Percentiles rank a stretch among this genome's conserved stretches.
Conservation (phyloP, 768 basidiomycete species). For the Pisolithus microcarpus region DNA sequence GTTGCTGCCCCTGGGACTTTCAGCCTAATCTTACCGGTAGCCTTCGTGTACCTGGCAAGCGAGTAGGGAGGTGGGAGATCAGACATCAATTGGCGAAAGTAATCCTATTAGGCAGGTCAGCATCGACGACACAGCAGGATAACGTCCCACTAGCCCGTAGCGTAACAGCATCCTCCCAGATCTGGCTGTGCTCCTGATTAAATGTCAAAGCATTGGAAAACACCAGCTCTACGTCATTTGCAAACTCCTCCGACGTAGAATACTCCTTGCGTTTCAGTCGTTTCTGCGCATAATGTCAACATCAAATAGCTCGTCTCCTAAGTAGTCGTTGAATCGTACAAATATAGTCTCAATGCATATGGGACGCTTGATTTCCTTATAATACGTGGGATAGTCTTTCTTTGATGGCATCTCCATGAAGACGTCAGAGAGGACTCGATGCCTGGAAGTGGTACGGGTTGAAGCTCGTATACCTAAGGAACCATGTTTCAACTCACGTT, state of each 20-base stretch:
- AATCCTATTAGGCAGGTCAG: slow-evolving; percentile 40
- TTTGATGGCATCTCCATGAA: slow-evolving; percentile 83
- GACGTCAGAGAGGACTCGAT: slow-evolving; percentile 57
- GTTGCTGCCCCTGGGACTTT: slow-evolving; percentile 43
- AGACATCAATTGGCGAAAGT: slow-evolving; percentile 69
- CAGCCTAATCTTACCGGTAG: slow-evolving; percentile 63
- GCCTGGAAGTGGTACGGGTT: slow-evolving; percentile 34
- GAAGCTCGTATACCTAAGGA: not conserved
- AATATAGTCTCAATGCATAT: slow-evolving; percentile 73
- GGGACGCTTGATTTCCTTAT: slow-evolving; percentile 70
- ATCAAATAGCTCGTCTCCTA: not conserved
- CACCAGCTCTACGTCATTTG: slow-evolving; percentile 81
- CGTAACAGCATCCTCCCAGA: slow-evolving; percentile 71
- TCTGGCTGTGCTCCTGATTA: slow-evolving; percentile 77
- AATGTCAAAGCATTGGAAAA: slow-evolving; percentile 86
- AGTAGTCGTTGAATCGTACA: slow-evolving; percentile 37
- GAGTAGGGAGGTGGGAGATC: slow-evolving; percentile 64
- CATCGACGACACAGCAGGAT: not conserved
- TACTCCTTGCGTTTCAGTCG: slow-evolving; percentile 79
- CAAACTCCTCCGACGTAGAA: slow-evolving; percentile 56
- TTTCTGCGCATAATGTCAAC: slow-evolving; percentile 43
- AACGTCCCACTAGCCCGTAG: slow-evolving; percentile 46
- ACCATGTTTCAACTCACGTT: slow-evolving; percentile 37
- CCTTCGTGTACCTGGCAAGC: slow-evolving; percentile 56
- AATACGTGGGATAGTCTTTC: slow-evolving; percentile 75